Evolutionary conservation across 345 rosid species (phyloP), one percentile per base, ranked within the genome.

Genomic region (Murraya koenigii): DNA sequence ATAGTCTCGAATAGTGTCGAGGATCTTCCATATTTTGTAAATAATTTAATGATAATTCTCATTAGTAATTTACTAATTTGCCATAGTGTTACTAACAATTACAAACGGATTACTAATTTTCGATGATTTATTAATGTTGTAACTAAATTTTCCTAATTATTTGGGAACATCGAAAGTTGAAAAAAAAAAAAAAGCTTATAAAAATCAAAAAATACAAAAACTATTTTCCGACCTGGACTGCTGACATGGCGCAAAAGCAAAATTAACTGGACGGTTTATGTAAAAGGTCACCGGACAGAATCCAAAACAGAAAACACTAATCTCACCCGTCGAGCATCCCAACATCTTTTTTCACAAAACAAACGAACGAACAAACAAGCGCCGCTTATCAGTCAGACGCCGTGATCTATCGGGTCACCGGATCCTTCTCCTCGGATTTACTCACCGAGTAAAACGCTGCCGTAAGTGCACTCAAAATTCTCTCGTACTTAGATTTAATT

Each of bases 391-490:
- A n/a, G 30, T 56, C 32, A 55, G 49, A 32, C 44, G n/a, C 64
- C 75, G 64, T 55, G 47, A 30, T 71, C 32, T 55, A 30, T 72
- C 75, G 52, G 64, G 65, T 56, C 65, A 11, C 49, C 75, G 75
- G 75, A 36, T 56, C 75, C 75, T 55, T n/a, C 47, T 32, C 6
- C 44, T 7, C 64, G 64, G 75, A 71, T 55, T 59, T 33, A 54
- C 9, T 55, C 52, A 13, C 47, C 0, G 28, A 32, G 19, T 19
- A 55, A 33, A 71, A 25, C 33, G 38, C 49, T 60, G 8, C 20
- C 49, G 52, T 72, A 72, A 36, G 75, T n/a, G 15, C 22, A 13
- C 35, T 32, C 44, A 49, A 20, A 55, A 44, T 55, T 58, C 52
- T 72, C 65, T 33, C 32, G 2, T 56, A 23, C 65, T 35, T 23